Evolutionary conservation across 768 basidiomycete species (phyloP), one percentile per base, ranked within the genome.

Genomic region (Podaxis rugospora): DNA sequence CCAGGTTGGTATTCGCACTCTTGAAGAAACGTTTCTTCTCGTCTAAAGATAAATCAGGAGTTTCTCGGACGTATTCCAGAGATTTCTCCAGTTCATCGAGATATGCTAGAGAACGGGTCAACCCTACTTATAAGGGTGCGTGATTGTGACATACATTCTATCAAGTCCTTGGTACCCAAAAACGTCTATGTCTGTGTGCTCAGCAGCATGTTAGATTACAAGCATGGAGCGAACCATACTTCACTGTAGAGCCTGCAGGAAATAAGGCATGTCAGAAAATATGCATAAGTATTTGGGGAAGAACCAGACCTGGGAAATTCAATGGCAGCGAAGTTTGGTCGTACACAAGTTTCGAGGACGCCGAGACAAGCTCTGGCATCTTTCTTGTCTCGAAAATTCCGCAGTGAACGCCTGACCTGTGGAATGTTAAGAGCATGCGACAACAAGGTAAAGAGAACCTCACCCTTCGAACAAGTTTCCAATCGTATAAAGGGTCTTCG

Each of bases 21-120:
- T 90, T 90, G 78, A 97, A 98, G 71, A 99, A 98, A 9, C 87
- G 83, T 65, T 85, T 85, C 77, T 98, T 98, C 75, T 98, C 95
- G 59, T 97, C 92, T 13, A 85, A 75, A 0, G 89, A 84, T 6
- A 98, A 75, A 27, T 88, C 85, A 0, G 83, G 78, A 0, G 91
- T 83, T 23, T 87, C 83, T 3, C 93, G 84, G 52, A 99, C 81
- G 68, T 84, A 93, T 63, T 82, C 82, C 4, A 99, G 75, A 0
- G 92, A 87, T 23, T 74, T 76, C 69, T 89, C 88, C 57, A 94
- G 85, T 71, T 97, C 93, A 42, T 81, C 75, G 61, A 92, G 81
- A 70, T 95, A 95, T 21, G 87, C 93, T 95, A 57, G n/a, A 40
- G 14, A 1, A 13, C 53, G 54, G 5, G 58, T 69, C 53, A 63